Conservation (phyloP, 2,329 filamentous ascomycete genomes). For the Xylaria sp. region DNA sequence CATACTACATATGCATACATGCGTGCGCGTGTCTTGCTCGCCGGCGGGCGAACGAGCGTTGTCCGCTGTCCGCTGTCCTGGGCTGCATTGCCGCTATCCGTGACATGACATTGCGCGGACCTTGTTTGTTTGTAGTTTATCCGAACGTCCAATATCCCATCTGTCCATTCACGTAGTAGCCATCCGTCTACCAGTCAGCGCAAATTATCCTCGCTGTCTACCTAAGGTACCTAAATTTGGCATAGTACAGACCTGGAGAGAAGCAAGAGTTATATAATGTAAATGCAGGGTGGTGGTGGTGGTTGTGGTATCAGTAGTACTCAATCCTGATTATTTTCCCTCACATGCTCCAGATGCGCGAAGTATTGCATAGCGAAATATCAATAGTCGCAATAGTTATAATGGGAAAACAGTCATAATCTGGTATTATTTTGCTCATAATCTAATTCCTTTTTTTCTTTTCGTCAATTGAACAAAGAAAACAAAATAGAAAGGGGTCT, state of each 20-base stretch:
- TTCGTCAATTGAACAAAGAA: constrained; percentile 3
- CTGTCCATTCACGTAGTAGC: too few species aligned
- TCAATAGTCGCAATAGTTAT: not conserved
- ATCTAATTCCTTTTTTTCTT: constrained; percentile 28
- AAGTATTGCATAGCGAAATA: not conserved
- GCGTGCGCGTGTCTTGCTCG: not conserved
- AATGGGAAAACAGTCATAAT: not conserved
- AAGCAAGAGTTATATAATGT: not conserved
- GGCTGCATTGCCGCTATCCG: too few species aligned
- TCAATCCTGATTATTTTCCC: not conserved
- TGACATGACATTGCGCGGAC: not conserved
- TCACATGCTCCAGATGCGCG: too few species aligned
- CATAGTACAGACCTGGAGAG: too few species aligned
- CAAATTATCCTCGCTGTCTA: not conserved
- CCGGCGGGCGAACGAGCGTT: not conserved
- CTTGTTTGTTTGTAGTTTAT: not conserved
- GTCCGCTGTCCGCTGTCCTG: not conserved
- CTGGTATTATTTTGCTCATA: constrained; percentile 18
- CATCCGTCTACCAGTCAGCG: not conserved
- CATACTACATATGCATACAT: not conserved
- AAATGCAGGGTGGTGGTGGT: not conserved
- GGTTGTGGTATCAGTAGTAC: not conserved
- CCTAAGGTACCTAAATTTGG: not conserved
- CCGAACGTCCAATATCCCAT: not conserved
- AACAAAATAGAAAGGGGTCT: not conserved